Evolutionary conservation across 352 stramenopile genomes (phyloP), one percentile per base, ranked within the genome.

Genomic region (Phytopythium mirpurense): DNA sequence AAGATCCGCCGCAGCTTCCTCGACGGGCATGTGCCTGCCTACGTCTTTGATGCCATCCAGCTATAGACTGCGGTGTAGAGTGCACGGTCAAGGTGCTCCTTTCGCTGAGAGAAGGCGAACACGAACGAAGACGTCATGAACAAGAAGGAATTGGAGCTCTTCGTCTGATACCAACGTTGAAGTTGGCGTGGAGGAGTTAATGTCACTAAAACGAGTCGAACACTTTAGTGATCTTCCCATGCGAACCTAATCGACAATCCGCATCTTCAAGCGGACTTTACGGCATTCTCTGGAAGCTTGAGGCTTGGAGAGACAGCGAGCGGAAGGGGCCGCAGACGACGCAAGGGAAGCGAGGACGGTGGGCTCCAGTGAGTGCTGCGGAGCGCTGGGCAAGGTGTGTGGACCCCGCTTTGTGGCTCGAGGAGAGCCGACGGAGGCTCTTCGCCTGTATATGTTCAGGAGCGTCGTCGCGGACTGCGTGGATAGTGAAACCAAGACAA

Each of bases 1-100:
- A 89, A 92, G 61, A 89, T 90, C 67, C 80, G 89, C 59, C 79
- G 83, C 40, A 89, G 69, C 47, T 83, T 88, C 49, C 69, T 95
- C 19, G 78, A 95, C 59, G 72, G 67, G 23, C 81, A 93, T 48
- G 83, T 96, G 9, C 87, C 87, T 36, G 78, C 83, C n/a, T 95
- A 95, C 59, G 70, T 96, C 38, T 96, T 96, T 56, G 86, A 96
- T 48, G 84, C 86, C 23, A 86, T 96, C 54, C 77, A 89, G 67
- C 65, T 93, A 23, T 86, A 72, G 49, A n/a, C n/a, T n/a, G n/a
- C n/a, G n/a, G n/a, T n/a, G 11, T 0, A 38, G 34, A 41, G 36
- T 23, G 36, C 15, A 11, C 36, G 29, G 29, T 32, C 29, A 32
- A 32, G 5, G 29, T 9, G 34, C 11, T 38, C 1, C 34, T 38